Evolutionary conservation across 495 filamentous ascomycete genomes (phyloP).

Genomic region (Paragyromitra xinjiangensis): DNA sequence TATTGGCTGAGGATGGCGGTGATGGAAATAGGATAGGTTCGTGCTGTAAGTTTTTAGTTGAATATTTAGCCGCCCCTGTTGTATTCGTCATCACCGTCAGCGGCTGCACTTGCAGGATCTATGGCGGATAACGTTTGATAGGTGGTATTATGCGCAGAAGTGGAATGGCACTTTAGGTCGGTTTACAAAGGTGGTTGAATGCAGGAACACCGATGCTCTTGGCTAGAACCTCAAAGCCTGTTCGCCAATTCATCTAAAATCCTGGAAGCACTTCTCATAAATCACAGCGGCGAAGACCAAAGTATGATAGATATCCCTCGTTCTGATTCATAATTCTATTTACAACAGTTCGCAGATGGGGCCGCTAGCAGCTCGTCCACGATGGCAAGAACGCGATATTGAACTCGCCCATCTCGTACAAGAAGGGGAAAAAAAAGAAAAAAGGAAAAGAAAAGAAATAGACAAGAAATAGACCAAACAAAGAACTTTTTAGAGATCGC

Average conservation of each 20-base stretch:
- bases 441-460: not conserved
- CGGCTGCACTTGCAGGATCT: no score
- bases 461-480: slow-evolving; percentile 27
- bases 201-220: not conserved
- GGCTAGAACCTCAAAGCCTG: not conserved
- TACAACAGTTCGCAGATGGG: slow-evolving; percentile 7
- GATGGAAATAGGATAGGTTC: no score
- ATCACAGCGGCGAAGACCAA: not conserved
- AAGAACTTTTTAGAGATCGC: slow-evolving; percentile 31
- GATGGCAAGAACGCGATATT: not conserved
- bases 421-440: not conserved
- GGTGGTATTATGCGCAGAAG: no score
- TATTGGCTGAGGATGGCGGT: no score
- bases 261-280: not conserved
- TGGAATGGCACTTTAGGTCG: no score
- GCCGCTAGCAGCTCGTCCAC: not conserved
- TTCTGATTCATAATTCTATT: slow-evolving; percentile 27
- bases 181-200: no score
- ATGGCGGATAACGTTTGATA: no score
- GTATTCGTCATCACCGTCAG: no score
- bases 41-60: no score
- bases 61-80: no score
- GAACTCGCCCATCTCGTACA: slow-evolving; percentile 2
- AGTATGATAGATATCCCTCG: not conserved
- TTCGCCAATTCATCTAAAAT: not conserved